Conservation (phyloP, 2,329 filamentous ascomycete genomes). For the Ascochyta koolunga region DNA sequence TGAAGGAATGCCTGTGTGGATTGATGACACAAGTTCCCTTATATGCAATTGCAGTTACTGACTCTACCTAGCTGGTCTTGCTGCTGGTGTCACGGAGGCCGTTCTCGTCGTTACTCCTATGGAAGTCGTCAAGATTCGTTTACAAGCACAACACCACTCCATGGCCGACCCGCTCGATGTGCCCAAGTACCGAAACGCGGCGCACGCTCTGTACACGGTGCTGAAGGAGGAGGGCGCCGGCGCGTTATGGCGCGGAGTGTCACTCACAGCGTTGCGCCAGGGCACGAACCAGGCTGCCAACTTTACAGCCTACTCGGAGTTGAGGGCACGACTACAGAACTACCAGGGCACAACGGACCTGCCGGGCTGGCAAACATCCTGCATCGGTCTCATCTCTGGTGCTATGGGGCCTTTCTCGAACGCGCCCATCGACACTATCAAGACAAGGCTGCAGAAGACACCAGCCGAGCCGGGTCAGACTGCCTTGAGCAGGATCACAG, state of each 20-base stretch:
- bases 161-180: conserved; percentile 96
- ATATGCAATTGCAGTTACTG: conserved; percentile 11
- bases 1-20: too few relatives aligned
- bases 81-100: conserved; percentile 93
- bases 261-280: conserved; percentile 89
- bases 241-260: conserved; percentile 90
- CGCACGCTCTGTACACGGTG: conserved; percentile 82
- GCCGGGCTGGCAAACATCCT: conserved; percentile 85
- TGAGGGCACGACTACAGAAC: conserved; percentile 78
- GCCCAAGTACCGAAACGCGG: conserved; percentile 96
- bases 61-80: conserved; percentile 71
- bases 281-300: conserved; percentile 95
- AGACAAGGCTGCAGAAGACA: conserved; percentile 92
- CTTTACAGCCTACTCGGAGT: conserved; percentile 96
- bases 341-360: conserved; percentile 76
- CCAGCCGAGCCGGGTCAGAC: conserved; percentile 81
- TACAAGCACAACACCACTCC: conserved; percentile 97
- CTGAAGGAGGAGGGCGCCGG: conserved; percentile 87
- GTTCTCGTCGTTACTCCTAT: conserved; percentile 96
- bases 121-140: conserved; percentile 98
- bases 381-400: conserved; percentile 88
- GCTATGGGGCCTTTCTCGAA: conserved; percentile 97
- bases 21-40: too few relatives aligned
- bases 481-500: conserved; percentile 76
- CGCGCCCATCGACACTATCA: conserved; percentile 98